Conservation (phyloP, 495 filamentous ascomycete genomes). For the Daldinia vernicosa region DNA sequence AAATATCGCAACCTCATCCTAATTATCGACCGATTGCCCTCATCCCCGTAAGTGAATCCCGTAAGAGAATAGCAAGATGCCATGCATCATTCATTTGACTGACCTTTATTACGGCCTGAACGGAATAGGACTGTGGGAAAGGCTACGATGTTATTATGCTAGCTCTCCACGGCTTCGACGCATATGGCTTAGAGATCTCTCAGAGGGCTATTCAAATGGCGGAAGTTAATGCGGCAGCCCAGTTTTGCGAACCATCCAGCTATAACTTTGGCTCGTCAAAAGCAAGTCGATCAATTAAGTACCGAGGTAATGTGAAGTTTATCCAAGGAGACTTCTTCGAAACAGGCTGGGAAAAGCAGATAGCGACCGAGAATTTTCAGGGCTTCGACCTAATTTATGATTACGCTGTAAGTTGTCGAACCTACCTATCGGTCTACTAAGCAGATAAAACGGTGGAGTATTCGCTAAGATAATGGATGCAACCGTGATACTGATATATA, state of each 20-base stretch:
- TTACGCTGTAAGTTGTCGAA: constrained; percentile 67
- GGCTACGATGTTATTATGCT: constrained; percentile 77
- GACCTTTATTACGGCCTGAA: not conserved
- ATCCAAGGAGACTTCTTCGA: constrained; percentile 75
- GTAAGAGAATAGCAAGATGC: not conserved
- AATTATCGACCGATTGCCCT: constrained; percentile 13
- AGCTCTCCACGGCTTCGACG: constrained; percentile 74
- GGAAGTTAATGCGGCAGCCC: constrained; percentile 44
- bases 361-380: constrained; percentile 50
- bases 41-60: constrained; percentile 12
- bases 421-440: not conserved
- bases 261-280: constrained; percentile 55
- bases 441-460: not conserved
- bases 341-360: constrained; percentile 64
- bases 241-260: constrained; percentile 33
- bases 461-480: not conserved
- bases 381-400: constrained; percentile 81
- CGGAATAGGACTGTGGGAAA: constrained; percentile 69
- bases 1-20: not conserved
- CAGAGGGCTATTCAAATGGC: constrained; percentile 63
- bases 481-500: not conserved
- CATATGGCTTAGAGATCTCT: constrained; percentile 75
- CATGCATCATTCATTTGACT: not conserved
- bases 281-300: constrained; percentile 50
- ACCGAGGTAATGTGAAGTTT: constrained; percentile 63